These are phyloP conservation scores for Escallonia rubra DNA, from an alignment of 129 eudicot genomes.

Conservation along the genomic window DNA sequence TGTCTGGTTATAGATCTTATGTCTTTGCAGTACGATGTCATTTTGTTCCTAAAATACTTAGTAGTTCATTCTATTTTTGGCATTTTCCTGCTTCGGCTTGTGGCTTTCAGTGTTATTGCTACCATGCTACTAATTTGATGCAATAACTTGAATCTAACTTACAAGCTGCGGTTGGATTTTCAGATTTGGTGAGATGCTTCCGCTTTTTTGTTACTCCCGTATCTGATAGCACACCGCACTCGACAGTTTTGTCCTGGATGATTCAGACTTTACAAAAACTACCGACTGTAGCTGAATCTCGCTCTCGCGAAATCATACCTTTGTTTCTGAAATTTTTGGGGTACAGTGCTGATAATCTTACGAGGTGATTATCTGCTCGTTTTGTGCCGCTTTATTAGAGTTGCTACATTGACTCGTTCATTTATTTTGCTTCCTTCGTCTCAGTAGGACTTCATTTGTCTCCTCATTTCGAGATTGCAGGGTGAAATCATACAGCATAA, in stretches of 20 bases:
- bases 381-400: neutral
- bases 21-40: neutral
- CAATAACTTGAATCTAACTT: neutral
- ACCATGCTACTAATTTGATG: too few species aligned
- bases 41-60: too few species aligned
- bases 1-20: neutral
- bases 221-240: slow-evolving; percentile 44
- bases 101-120: too few species aligned
- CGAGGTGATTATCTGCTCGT: slow-evolving; percentile 34
- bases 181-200: slow-evolving; percentile 64
- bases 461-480: slow-evolving; percentile 26
- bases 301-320: slow-evolving; percentile 64
- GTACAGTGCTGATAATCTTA: slow-evolving; percentile 37
- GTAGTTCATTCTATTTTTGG: too few species aligned
- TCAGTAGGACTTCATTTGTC: neutral
- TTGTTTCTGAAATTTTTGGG: slow-evolving; percentile 75
- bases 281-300: slow-evolving; percentile 55
- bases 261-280: slow-evolving; percentile 71
- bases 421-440: neutral
- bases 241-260: slow-evolving; percentile 61
- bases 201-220: slow-evolving; percentile 23
- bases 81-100: too few species aligned
- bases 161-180: slow-evolving; percentile 10
- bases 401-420: too few species aligned
- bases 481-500: slow-evolving; percentile 43